A percentile compares a stretch with the other conserved stretches of the same genome.
These are phyloP conservation scores for Vicia faba DNA, from an alignment of 306 rosid species.

Conservation along the genomic window DNA sequence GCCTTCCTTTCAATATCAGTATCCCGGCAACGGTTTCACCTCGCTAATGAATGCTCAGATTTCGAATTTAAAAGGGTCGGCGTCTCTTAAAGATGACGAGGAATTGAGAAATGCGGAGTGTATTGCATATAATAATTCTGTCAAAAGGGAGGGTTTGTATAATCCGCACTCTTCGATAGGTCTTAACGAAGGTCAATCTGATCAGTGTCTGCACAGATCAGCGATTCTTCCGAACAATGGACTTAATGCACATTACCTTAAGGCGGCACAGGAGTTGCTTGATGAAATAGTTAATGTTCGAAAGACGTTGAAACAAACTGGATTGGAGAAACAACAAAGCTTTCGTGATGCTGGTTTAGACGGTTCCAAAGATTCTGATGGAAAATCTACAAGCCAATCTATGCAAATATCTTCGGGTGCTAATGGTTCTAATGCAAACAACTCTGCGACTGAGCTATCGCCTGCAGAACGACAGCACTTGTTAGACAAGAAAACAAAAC, in stretches of 20 bases:
- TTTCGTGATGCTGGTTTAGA: conserved; percentile 46
- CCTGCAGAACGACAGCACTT: conserved; percentile 67
- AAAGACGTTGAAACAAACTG: conserved; percentile 67
- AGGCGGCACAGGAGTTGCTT: conserved; percentile 79
- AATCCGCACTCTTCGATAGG: conserved; percentile 44
- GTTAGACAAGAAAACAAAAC: conserved; percentile 73
- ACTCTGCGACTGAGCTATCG: conserved; percentile 58
- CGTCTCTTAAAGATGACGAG: conserved; percentile 48
- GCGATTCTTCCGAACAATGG: conserved; percentile 39
- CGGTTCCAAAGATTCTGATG: conserved; percentile 62
- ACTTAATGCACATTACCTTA: conserved; percentile 59
- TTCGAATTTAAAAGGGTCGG: conserved; percentile 41
- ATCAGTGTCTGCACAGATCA: conserved; percentile 43
- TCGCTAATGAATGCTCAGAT: conserved; percentile 48
- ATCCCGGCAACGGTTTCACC: conserved; percentile 47
- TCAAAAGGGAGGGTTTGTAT: conserved; percentile 57
- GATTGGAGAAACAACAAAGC: conserved; percentile 53
- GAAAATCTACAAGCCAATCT: conserved; percentile 52
- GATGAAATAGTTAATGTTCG: conserved; percentile 78
- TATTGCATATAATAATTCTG: conserved; percentile 42
- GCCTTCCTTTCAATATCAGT: conserved; percentile 60
- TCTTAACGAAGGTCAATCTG: conserved; percentile 45
- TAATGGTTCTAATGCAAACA: conserved; percentile 49
- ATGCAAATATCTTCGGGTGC: conserved; percentile 50
- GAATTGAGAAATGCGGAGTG: conserved; percentile 41